Evolutionary conservation across 2,329 filamentous ascomycete genomes (phyloP).

Genomic region (Sclerotinia sclerotiorum): DNA sequence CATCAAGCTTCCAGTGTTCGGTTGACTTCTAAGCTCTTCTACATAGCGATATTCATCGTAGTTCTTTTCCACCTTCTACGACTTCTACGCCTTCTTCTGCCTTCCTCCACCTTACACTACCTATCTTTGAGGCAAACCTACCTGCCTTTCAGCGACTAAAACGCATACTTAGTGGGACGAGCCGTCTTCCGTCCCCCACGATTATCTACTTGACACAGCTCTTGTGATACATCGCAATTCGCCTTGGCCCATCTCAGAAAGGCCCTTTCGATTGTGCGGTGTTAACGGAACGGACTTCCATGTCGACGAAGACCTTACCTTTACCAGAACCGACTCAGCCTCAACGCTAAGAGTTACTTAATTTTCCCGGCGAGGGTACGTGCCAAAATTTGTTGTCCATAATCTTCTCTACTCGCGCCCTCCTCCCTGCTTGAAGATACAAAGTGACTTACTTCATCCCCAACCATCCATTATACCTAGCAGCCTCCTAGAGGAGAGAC

Average conservation of each 20-base stretch:
- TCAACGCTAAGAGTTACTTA: background rate
- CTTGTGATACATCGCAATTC: background rate
- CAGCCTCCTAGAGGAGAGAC: background rate
- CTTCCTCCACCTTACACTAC: background rate
- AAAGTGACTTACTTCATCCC: conserved; percentile 5
- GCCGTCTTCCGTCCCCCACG: background rate
- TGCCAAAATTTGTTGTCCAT: background rate
- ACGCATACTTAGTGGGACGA: conserved; percentile 4
- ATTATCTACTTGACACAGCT: background rate
- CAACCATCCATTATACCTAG: background rate
- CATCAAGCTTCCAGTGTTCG: background rate
- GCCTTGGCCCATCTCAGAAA: background rate
- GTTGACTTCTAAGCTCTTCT: background rate
- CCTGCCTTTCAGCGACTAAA: conserved; percentile 2
- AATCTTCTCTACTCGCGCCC: too few species aligned
- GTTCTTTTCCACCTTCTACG: background rate
- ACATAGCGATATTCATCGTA: background rate
- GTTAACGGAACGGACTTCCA: background rate
- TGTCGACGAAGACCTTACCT: conserved; percentile 15
- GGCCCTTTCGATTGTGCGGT: conserved; percentile 12
- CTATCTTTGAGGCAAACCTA: background rate
- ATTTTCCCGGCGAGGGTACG: conserved; percentile 1
- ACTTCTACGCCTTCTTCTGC: background rate
- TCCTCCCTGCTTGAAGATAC: conserved; percentile 3
- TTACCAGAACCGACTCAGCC: conserved; percentile 2